Base-by-base conservation (phyloP, 2,329 filamentous ascomycete genomes). In the Podosphaera leucotricha region DNA sequence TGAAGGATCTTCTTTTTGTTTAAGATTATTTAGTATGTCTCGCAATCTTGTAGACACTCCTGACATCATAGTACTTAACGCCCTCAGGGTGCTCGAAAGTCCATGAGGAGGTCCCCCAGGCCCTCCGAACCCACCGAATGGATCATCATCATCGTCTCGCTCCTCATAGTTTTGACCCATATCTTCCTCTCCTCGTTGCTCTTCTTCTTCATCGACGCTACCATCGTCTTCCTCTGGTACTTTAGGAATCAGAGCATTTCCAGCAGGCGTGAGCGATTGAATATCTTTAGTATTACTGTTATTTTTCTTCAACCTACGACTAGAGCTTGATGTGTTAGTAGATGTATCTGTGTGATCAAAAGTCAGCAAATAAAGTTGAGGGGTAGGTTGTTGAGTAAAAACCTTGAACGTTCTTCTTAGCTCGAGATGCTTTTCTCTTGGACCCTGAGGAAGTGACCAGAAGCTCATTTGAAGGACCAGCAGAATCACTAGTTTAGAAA, bases 11-110 rank as follows among this genome's bases (percentile, higher is more conserved):
- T 87, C 82, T 57, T 86, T 87, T 54, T 81, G 76, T 50, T 79
- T 77, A 46, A 98, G 65, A 53, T 77, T 82, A 60, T 64, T 68
- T 48, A 87, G 64, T 43, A 86, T 78, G 47, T 84, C 81, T 45
- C 87, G 74, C 42, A 98, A 66, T 50, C 85, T 76, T 35, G 75
- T 70, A 19, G 82, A 79, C 46, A 87, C 76, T 35, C 86, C 81
- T 2, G 82, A 80, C 72, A 94, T 87, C 71, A 93, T 92, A 49
- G 86, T 86, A 44, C 77, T 92, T 51, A 98, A 64, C 16, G 86
- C 85, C 57, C 87, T 71, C 16, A 98, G 68, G 13, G 85, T 92
- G 55, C 67, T 81, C 6, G 83, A 82, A 22, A 95, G 64, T 16
- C 75, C 74, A 44, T 75, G 68, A 15, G 74, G 68, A 8, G 71